phyloP scores from a whole-genome alignment of 306 rosid genomes.

The Arachis stenosperma region DNA sequence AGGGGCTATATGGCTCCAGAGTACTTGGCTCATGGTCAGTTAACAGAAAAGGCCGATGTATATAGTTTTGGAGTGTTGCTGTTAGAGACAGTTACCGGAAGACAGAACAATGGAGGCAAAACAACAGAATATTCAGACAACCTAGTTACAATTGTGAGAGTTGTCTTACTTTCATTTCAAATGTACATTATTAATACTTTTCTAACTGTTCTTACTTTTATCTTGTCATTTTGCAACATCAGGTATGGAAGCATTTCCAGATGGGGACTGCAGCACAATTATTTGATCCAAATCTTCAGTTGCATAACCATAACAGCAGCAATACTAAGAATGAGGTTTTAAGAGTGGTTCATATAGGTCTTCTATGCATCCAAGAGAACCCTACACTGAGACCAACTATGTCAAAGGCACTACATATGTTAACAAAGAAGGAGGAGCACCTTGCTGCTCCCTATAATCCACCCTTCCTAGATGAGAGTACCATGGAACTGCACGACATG shows the following conservation, averaged over 20 bases:
- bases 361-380: slow-evolving; percentile 85
- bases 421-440: slow-evolving; percentile 61
- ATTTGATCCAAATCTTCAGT: slow-evolving; percentile 69
- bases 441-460: slow-evolving; percentile 83
- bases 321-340: slow-evolving; percentile 50
- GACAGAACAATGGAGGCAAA: slow-evolving; percentile 78
- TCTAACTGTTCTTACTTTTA: slow-evolving; percentile 4
- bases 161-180: slow-evolving; percentile 22
- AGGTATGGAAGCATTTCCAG: slow-evolving; percentile 91
- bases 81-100: slow-evolving; percentile 72
- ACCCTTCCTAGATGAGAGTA: slow-evolving; percentile 83
- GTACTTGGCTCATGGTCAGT: slow-evolving; percentile 91
- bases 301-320: slow-evolving; percentile 45
- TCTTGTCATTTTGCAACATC: slow-evolving; percentile 35
- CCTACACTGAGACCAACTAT: slow-evolving; percentile 74
- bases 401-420: slow-evolving; percentile 79
- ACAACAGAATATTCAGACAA: slow-evolving; percentile 71
- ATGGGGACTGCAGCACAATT: slow-evolving; percentile 59
- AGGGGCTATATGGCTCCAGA: slow-evolving; percentile 99
- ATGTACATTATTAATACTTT: slow-evolving; percentile 13
- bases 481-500: slow-evolving; percentile 76
- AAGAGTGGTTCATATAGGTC: slow-evolving; percentile 82
- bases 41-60: slow-evolving; percentile 88
- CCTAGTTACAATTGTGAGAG: slow-evolving; percentile 60
- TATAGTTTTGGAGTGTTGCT: slow-evolving; percentile 85